Conservation (phyloP, 768 basidiomycete species). For the Collybia sordida region DNA sequence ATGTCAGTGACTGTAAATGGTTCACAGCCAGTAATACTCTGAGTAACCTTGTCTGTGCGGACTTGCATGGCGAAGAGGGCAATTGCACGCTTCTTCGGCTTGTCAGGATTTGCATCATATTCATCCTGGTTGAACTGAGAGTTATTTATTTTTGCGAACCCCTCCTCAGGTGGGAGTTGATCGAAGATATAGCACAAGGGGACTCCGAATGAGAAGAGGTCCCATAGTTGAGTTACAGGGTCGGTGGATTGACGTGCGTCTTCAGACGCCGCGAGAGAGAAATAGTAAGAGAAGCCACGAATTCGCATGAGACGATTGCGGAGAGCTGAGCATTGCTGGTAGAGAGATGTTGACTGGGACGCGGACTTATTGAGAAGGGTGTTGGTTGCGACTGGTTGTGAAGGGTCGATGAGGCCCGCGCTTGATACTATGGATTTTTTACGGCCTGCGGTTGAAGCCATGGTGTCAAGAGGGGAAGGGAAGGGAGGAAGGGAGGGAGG, state of each 20-base stretch:
- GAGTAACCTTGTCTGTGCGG: conserved; percentile 56
- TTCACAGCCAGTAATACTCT: conserved; percentile 68
- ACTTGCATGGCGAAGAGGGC: conserved; percentile 91
- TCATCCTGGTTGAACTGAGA: conserved; percentile 67
- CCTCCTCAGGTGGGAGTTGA: conserved; percentile 69
- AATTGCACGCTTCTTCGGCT: conserved; percentile 86
- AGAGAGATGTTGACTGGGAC: conserved; percentile 84
- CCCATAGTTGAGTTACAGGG: conserved; percentile 94
- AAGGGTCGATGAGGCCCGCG: conserved; percentile 65
- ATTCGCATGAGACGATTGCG: conserved; percentile 78
- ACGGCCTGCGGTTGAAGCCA: conserved; percentile 62
- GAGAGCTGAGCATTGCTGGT: conserved; percentile 86
- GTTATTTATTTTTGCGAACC: conserved; percentile 56
- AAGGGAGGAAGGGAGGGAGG: conserved; percentile 16
- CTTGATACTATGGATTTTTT: conserved; percentile 78
- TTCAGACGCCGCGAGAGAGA: conserved; percentile 53
- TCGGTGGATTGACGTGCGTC: conserved; percentile 80
- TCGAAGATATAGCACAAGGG: conserved; percentile 97
- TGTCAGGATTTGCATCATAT: conserved; percentile 73
- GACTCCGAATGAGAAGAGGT: conserved; percentile 88
- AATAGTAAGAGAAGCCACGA: conserved; percentile 69
- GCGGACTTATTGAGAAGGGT: conserved; percentile 90
- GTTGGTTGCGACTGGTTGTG: conserved; percentile 64
- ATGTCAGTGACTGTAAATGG: conserved; percentile 91
- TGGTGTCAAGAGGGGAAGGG: conserved; percentile 27